A percentile compares a stretch with the other conserved stretches of the same genome.
Evolutionary conservation across 306 rosid species (phyloP).

Genomic region (Pyrus bretschneideri): DNA sequence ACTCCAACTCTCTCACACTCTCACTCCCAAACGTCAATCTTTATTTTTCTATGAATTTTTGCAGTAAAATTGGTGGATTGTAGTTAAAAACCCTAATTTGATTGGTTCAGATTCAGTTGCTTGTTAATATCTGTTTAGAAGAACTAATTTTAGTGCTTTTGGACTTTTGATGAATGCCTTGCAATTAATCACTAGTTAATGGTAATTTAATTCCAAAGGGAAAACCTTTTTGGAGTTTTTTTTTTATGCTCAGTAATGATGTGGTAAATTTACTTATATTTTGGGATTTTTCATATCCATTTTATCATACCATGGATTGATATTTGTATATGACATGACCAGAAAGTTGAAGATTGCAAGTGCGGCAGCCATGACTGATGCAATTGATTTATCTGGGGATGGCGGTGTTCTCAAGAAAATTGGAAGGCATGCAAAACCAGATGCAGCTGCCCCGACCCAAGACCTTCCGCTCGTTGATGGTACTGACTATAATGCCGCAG

Average conservation of each 20-base stretch:
- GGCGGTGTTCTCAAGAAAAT: constrained; percentile 84
- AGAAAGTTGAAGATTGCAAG: constrained; percentile 29
- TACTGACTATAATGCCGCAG: constrained; percentile 11
- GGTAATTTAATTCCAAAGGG: background rate
- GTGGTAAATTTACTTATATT: background rate
- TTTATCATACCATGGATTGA: background rate
- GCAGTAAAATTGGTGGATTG: background rate
- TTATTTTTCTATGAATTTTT: background rate
- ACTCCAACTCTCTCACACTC: background rate
- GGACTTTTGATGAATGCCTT: background rate
- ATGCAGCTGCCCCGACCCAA: constrained; percentile 68
- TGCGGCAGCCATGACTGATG: constrained; percentile 52
- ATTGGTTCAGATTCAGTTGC: background rate
- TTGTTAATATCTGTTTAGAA: background rate
- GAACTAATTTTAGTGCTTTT: background rate
- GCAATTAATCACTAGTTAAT: background rate
- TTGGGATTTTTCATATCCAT: background rate
- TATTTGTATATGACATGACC: constrained; percentile 1
- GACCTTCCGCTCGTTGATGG: constrained; percentile 95
- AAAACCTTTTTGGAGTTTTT: background rate
- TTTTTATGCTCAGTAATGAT: too few species aligned
- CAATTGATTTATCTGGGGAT: constrained; percentile 79
- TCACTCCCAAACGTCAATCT: background rate
- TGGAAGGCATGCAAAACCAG: constrained; percentile 63
- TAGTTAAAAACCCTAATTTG: background rate